Conservation (phyloP, 495 filamentous ascomycete genomes). For the Penicillium herquei region DNA sequence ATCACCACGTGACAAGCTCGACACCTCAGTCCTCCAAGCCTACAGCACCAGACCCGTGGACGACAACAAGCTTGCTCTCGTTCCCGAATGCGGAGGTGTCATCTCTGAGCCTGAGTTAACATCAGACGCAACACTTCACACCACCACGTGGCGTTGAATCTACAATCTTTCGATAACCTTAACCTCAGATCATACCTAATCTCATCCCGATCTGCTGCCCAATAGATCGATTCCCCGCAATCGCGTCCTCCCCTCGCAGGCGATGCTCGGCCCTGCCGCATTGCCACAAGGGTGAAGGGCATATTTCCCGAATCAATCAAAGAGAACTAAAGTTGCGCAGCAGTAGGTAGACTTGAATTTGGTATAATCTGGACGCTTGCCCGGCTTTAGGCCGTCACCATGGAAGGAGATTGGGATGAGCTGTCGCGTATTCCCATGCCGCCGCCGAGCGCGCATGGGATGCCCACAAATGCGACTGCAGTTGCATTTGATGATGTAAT, state of each 20-base stretch:
- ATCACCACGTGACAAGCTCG: constrained; percentile 12
- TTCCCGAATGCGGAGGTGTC: neutral
- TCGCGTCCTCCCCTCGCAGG: constrained; percentile 35
- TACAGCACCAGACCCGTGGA: neutral
- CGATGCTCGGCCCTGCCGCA: constrained; percentile 36
- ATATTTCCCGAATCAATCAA: constrained; percentile 9
- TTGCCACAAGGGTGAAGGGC: constrained; percentile 32
- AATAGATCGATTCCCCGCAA: constrained; percentile 37
- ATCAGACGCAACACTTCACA: neutral
- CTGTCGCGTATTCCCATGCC: constrained; percentile 69
- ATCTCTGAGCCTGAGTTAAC: neutral
- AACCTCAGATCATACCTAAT: neutral
- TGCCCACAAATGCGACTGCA: constrained; percentile 65
- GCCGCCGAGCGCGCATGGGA: constrained; percentile 58
- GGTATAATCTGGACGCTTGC: constrained; percentile 3
- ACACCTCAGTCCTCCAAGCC: constrained; percentile 11
- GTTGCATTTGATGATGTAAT: constrained; percentile 83
- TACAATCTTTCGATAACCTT: neutral
- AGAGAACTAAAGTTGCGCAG: no score
- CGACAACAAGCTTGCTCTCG: constrained; percentile 2
- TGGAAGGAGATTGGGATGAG: constrained; percentile 57
- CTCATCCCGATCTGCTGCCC: neutral
- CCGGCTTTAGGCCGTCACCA: constrained; percentile 23
- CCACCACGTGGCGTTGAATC: no score
- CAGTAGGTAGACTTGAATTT: no score